These are phyloP conservation scores for Fusarium piperis DNA, from an alignment of 2,329 filamentous ascomycete genomes.

Conservation along the genomic window DNA sequence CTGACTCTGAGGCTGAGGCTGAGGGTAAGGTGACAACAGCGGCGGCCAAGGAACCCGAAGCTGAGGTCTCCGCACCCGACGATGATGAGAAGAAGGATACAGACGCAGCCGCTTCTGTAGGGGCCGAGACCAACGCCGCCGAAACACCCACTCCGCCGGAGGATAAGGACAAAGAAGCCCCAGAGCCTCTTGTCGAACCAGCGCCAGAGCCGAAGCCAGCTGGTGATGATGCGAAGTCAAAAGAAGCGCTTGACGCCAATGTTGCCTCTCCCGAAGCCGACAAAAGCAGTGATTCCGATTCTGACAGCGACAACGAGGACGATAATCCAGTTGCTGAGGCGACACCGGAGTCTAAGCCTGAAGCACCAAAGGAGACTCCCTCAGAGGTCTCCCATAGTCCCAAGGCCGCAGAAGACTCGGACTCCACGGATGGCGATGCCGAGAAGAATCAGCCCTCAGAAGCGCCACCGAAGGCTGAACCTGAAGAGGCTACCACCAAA, in stretches of 20 bases:
- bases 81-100: neutral
- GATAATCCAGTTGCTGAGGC: neutral
- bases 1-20: neutral
- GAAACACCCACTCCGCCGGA: slow-evolving; percentile 3
- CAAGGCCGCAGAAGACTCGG: neutral
- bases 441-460: slow-evolving; percentile 12
- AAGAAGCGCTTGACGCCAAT: neutral
- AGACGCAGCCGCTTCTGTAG: neutral
- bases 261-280: neutral
- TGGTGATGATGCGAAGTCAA: neutral
- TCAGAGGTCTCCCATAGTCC: neutral
- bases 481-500: slow-evolving; percentile 1
- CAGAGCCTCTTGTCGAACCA: slow-evolving; percentile 1
- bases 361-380: neutral
- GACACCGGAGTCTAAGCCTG: neutral
- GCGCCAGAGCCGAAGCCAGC: neutral
- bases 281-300: neutral
- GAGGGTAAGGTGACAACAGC: slow-evolving; percentile 1
- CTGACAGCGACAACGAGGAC: neutral
- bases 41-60: neutral
- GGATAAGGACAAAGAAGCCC: slow-evolving; percentile 5
- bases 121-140: neutral
- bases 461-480: slow-evolving; percentile 1
- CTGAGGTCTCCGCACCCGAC: neutral
- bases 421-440: neutral